Evolutionary conservation across 345 rosid genomes (phyloP).

Genomic region (Eucalyptus marginata): DNA sequence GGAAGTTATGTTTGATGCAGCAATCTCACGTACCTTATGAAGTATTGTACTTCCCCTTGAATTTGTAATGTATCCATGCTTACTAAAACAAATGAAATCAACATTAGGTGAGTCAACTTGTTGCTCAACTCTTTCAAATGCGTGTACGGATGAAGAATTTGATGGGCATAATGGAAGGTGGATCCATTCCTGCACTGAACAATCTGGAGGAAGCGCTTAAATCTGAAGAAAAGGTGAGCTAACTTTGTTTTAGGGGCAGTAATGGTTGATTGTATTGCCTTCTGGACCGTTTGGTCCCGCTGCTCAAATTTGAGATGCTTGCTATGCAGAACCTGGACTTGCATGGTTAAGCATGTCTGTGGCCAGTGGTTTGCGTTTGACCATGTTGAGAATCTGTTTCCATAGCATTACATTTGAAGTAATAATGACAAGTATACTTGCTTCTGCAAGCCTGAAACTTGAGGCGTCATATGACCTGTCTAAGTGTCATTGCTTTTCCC

Average conservation of each 20-base stretch:
- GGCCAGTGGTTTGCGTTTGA: neutral
- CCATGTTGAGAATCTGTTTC: neutral
- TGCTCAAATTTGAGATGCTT: neutral
- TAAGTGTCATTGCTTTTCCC: neutral
- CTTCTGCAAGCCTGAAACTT: neutral
- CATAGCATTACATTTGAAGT: neutral
- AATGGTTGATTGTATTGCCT: neutral
- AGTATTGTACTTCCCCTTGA: neutral
- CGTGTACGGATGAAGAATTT: slow-evolving; percentile 91
- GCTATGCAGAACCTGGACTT: neutral
- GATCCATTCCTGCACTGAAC: slow-evolving; percentile 88
- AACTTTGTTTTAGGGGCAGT: neutral
- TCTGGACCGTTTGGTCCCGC: neutral
- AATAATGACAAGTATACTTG: neutral
- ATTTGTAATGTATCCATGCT: neutral
- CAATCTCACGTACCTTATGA: neutral
- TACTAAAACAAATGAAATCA: neutral
- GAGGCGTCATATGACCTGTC: neutral
- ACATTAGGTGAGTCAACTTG: slow-evolving; percentile 82
- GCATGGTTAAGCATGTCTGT: neutral
- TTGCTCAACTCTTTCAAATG: slow-evolving; percentile 97
- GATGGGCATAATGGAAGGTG: slow-evolving; percentile 91
- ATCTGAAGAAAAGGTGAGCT: slow-evolving; percentile 64
- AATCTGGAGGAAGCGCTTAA: slow-evolving; percentile 78
- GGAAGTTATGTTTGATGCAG: neutral